Conservation (phyloP, 2,329 filamentous ascomycete species). For the Xylaria sp. region DNA sequence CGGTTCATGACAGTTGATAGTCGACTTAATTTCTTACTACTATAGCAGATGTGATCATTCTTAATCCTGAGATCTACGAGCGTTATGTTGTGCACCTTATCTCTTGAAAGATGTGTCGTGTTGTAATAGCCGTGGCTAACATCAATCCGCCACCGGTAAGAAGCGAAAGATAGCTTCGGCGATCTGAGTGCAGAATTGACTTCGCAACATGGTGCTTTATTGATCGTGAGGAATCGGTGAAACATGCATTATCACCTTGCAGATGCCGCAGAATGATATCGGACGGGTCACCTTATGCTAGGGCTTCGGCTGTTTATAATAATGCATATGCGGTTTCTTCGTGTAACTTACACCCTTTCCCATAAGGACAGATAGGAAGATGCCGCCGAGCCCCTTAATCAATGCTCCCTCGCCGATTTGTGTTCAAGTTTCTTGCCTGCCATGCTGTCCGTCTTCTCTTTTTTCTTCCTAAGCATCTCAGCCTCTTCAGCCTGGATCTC, state of each 20-base stretch:
- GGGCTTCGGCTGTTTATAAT: not conserved
- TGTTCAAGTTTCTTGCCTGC: conserved; percentile 40
- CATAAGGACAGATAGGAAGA: not conserved
- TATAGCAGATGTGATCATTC: not conserved
- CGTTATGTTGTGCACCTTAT: not conserved
- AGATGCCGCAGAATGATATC: not conserved
- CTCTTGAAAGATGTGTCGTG: not conserved
- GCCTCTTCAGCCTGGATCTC: conserved; percentile 46
- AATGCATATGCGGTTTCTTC: no score
- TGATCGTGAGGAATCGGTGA: no score
- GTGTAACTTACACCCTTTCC: not conserved
- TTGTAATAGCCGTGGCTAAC: not conserved
- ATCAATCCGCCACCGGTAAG: no score
- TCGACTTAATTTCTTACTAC: not conserved
- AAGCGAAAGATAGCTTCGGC: no score
- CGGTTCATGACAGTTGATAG: not conserved
- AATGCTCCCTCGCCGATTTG: conserved; percentile 19
- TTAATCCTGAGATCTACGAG: not conserved
- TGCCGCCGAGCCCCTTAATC: not conserved
- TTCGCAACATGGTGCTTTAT: not conserved
- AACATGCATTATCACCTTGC: not conserved
- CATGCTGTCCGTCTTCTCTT: conserved; percentile 42
- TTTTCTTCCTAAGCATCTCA: conserved; percentile 43
- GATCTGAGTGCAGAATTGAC: not conserved
- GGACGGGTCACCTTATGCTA: not conserved